These are phyloP conservation scores for Penicillium griseofulvum DNA, from an alignment of 2,329 filamentous ascomycete genomes.

Conservation along the genomic window DNA sequence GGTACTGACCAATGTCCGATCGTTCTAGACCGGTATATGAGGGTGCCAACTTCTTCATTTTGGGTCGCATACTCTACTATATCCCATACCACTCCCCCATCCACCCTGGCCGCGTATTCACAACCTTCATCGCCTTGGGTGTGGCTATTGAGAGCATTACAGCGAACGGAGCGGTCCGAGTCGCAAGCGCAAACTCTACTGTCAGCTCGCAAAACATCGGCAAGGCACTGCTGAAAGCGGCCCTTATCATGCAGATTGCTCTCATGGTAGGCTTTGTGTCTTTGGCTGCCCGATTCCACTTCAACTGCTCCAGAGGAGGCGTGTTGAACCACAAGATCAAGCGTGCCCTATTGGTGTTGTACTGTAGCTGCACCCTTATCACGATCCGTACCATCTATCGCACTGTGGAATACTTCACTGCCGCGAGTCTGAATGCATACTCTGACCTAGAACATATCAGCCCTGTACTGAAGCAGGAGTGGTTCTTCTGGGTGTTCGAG, in stretches of 20 bases:
- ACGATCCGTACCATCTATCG: slow-evolving; percentile 48
- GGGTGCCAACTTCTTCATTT: slow-evolving; percentile 52
- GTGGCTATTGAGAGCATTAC: slow-evolving; percentile 49
- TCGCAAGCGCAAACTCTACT: slow-evolving; percentile 41
- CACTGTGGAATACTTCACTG: slow-evolving; percentile 50
- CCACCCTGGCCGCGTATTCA: slow-evolving; percentile 59
- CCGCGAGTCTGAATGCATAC: slow-evolving; percentile 33
- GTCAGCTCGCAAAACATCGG: slow-evolving; percentile 42
- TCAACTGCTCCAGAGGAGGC: slow-evolving; percentile 37
- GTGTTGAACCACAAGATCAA: slow-evolving; percentile 47
- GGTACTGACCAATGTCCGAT: not conserved
- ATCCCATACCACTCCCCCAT: slow-evolving; percentile 50
- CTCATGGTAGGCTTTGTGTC: slow-evolving; percentile 51
- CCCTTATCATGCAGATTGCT: slow-evolving; percentile 51
- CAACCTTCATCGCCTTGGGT: slow-evolving; percentile 56
- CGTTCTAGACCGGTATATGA: slow-evolving; percentile 40
- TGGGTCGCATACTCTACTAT: slow-evolving; percentile 52
- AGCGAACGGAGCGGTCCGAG: slow-evolving; percentile 50
- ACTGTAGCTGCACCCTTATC: slow-evolving; percentile 47
- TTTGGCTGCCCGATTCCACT: slow-evolving; percentile 48
- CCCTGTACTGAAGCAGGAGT: slow-evolving; percentile 44
- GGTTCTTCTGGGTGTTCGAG: slow-evolving; percentile 57
- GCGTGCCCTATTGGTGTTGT: slow-evolving; percentile 45
- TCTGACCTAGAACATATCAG: slow-evolving; percentile 34
- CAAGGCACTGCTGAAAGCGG: slow-evolving; percentile 48